Base-by-base conservation (phyloP, 2,329 filamentous ascomycete species). In the Orbilia oligospora region DNA sequence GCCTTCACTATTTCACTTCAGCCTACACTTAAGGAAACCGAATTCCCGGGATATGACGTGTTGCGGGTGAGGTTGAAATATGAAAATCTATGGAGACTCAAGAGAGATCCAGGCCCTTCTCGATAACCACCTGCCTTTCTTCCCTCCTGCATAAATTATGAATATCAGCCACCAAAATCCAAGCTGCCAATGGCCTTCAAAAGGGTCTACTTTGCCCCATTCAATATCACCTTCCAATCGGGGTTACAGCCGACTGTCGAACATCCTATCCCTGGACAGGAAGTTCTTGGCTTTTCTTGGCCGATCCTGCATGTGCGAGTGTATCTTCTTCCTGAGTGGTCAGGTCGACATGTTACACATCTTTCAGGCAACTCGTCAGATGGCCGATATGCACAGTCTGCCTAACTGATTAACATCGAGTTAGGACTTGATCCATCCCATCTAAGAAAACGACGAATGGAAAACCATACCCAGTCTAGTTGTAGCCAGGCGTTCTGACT, bases 281-380 rank as follows among this genome's bases (percentile, higher is more conserved):
- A 70, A 66, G 67, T 12, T 61, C 63, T 71, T 71, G 67, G 67
- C 58, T 36, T 46, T 46, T 51, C 67, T 77, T 67, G 73, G 67
- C 67, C 51, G 30, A 71, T 67, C 44, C 36, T 30, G 48, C 66
- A 58, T 63, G 67, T 55, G 73, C 65, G 53, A 41, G 58, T 48
- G 58, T 36, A 77, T 77, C 61, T 71, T 76, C 67, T 67, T 24
- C 73, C 61, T 67, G 67, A 77, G 51, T 77, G 73, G 73, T 77
- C 73, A 77, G 53, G 73, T 71, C 58, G 22, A 22, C 67, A 58
- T 56, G 73, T 77, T 66, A 61, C 67, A 66, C 41, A 30, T 71
- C 16, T 67, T 77, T 77, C 56, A 71, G 73, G 73, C 67, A 77
- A 53, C 58, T 77, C 72, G 64, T 69, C 58, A 61, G 67, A 71